Conservation (phyloP, 176 grass and related monocot species). For the Bromus sterilis region DNA sequence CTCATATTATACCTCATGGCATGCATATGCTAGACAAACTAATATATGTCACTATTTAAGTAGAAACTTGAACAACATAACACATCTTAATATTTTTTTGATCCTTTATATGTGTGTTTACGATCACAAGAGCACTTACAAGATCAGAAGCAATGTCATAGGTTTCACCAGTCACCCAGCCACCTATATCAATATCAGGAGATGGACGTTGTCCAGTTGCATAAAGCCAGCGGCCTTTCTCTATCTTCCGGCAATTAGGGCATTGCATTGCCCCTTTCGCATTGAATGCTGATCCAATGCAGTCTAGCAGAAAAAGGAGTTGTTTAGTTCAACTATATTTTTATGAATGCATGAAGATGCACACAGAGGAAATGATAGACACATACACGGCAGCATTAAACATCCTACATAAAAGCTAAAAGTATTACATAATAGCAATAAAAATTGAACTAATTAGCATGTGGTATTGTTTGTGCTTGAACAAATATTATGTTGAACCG, state of each 20-base stretch:
- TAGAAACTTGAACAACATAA: conserved; percentile 1
- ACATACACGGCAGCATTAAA: too few relatives aligned
- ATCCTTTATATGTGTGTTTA: conserved; percentile 12
- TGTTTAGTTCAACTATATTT: conserved; percentile 21
- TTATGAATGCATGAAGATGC: background rate
- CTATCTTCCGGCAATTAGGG: conserved; percentile 85
- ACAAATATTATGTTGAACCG: too few relatives aligned
- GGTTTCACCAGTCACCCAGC: conserved; percentile 62
- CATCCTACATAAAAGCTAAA: too few relatives aligned
- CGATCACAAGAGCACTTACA: conserved; percentile 40
- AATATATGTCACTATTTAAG: background rate
- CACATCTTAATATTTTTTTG: background rate
- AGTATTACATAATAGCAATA: too few relatives aligned
- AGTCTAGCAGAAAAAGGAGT: conserved; percentile 47
- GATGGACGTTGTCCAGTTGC: conserved; percentile 56
- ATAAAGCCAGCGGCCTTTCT: conserved; percentile 87
- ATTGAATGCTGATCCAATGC: conserved; percentile 99
- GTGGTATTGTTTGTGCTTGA: too few relatives aligned
- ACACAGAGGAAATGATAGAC: background rate
- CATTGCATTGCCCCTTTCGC: conserved; percentile 92
- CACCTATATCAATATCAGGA: conserved; percentile 68
- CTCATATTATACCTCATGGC: background rate
- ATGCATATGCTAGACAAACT: background rate
- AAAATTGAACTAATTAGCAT: too few relatives aligned
- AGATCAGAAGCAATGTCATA: conserved; percentile 76